Evolutionary conservation across 2,329 filamentous ascomycete species (phyloP).

Genomic region (Aspergillus niger): DNA sequence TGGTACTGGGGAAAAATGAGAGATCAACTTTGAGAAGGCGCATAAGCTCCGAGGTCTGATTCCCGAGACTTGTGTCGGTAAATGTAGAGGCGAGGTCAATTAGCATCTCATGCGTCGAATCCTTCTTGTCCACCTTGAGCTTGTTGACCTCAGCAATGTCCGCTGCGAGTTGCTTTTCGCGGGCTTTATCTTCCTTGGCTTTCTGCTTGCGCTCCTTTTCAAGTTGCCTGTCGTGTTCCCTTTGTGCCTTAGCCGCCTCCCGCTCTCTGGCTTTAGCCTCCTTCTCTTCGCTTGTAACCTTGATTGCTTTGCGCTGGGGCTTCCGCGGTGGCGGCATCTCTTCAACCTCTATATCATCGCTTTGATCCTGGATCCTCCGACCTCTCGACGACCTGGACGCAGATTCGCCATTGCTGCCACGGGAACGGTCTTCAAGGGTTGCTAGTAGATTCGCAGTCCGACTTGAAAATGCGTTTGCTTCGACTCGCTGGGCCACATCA

Average conservation of each 20-base stretch:
- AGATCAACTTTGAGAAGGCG: conserved; percentile 45
- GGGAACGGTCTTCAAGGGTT: conserved; percentile 27
- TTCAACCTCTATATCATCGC: conserved; percentile 15
- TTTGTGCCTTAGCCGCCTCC: conserved; percentile 51
- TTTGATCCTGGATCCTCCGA: conserved; percentile 3
- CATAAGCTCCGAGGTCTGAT: conserved; percentile 48
- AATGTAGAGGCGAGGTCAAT: conserved; percentile 66
- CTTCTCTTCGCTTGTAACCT: conserved; percentile 34
- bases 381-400: conserved; percentile 1
- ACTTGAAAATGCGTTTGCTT: conserved; percentile 37
- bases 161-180: conserved; percentile 64
- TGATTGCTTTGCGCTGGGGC: conserved; percentile 43
- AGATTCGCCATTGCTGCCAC: conserved; percentile 8
- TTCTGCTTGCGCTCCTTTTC: conserved; percentile 54
- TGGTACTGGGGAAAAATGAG: conserved; percentile 39
- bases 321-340: conserved; percentile 50
- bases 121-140: conserved; percentile 70
- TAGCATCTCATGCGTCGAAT: conserved; percentile 75
- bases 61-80: conserved; percentile 46
- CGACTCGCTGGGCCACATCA: conserved; percentile 12
- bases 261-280: conserved; percentile 57
- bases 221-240: conserved; percentile 57
- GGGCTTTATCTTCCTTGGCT: conserved; percentile 58
- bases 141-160: conserved; percentile 75
- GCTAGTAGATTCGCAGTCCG: conserved; percentile 45